Percentiles rank a stretch among this genome's conserved stretches.
Evolutionary conservation across 2,329 filamentous ascomycete species (phyloP).

Genomic region (Pyrenophora graminea): DNA sequence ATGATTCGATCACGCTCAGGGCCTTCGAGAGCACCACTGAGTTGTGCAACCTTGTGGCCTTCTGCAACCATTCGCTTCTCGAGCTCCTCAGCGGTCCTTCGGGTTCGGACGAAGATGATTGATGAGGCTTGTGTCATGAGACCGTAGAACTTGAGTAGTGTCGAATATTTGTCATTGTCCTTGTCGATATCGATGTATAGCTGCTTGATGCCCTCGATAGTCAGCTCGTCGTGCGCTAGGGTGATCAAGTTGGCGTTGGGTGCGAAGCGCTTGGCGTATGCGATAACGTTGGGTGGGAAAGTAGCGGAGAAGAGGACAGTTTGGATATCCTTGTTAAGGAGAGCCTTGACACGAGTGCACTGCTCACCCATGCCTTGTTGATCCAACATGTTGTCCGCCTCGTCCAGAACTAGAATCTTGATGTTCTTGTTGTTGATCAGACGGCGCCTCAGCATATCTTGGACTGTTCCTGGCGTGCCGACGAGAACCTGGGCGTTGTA

Average conservation of each 20-base stretch:
- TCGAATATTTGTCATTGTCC: conserved; percentile 82
- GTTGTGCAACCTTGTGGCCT: conserved; percentile 86
- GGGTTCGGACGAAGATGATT: conserved; percentile 96
- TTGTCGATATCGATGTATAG: conserved; percentile 92
- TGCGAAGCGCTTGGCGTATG: conserved; percentile 82
- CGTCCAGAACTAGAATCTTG: conserved; percentile 86
- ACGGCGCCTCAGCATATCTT: conserved; percentile 79
- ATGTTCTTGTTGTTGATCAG: conserved; percentile 73
- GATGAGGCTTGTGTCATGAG: conserved; percentile 96
- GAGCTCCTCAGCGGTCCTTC: conserved; percentile 83
- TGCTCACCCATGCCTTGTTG: conserved; percentile 94
- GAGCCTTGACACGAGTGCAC: conserved; percentile 81
- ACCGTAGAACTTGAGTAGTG: conserved; percentile 90
- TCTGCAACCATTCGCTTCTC: conserved; percentile 83
- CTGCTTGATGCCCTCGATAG: conserved; percentile 95
- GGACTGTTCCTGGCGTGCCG: conserved; percentile 90
- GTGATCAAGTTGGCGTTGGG: conserved; percentile 85
- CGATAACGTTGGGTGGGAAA: conserved; percentile 81
- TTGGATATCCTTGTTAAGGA: conserved; percentile 76
- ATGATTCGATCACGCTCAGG: conserved; percentile 81
- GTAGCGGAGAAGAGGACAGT: conserved; percentile 95
- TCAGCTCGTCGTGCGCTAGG: conserved; percentile 86
- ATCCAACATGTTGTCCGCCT: conserved; percentile 99
- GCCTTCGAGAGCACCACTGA: conserved; percentile 88
- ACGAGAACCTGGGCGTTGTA: conserved; percentile 82